A percentile compares a stretch with the other conserved stretches of the same genome.
Conservation (phyloP, 176 grass and related monocot species). For the Rhipidocladum racemiflorum region DNA sequence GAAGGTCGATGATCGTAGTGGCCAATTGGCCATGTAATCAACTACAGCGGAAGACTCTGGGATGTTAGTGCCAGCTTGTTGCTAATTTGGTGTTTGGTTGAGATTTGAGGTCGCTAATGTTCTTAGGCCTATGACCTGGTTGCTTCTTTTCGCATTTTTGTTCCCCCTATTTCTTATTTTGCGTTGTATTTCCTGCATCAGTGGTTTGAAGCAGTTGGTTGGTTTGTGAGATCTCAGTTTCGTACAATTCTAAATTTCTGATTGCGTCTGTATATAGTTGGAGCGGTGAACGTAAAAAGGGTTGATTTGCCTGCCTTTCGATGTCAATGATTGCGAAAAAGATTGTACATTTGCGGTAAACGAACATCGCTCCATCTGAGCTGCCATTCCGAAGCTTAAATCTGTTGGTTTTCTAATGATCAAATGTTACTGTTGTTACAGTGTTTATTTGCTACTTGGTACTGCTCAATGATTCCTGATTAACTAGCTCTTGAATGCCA, state of each 20-base stretch:
- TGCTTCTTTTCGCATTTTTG: background rate
- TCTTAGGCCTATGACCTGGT: conserved; percentile 35
- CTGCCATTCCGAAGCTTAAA: background rate
- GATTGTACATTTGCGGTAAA: background rate
- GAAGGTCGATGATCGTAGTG: conserved; percentile 43
- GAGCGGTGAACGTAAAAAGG: conserved; percentile 17
- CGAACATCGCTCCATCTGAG: background rate
- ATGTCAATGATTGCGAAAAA: conserved; percentile 14
- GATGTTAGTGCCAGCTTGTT: conserved; percentile 31
- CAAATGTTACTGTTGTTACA: background rate
- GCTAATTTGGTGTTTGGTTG: conserved; percentile 31
- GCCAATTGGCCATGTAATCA: conserved; percentile 18
- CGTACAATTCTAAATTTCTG: conserved; percentile 4
- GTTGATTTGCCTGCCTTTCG: conserved; percentile 22
- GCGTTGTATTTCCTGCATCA: conserved; percentile 30
- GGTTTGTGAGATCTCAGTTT: conserved; percentile 25
- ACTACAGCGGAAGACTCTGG: conserved; percentile 20
- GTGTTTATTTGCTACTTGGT: background rate
- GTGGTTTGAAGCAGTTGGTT: conserved; percentile 38
- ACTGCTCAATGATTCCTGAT: background rate
- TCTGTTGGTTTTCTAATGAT: background rate
- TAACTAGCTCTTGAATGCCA: background rate
- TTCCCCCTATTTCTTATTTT: conserved; percentile 1
- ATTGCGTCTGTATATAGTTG: conserved; percentile 39
- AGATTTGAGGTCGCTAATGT: conserved; percentile 33